Base-by-base conservation (phyloP, 495 filamentous ascomycete genomes). In the Daldinia decipiens region DNA sequence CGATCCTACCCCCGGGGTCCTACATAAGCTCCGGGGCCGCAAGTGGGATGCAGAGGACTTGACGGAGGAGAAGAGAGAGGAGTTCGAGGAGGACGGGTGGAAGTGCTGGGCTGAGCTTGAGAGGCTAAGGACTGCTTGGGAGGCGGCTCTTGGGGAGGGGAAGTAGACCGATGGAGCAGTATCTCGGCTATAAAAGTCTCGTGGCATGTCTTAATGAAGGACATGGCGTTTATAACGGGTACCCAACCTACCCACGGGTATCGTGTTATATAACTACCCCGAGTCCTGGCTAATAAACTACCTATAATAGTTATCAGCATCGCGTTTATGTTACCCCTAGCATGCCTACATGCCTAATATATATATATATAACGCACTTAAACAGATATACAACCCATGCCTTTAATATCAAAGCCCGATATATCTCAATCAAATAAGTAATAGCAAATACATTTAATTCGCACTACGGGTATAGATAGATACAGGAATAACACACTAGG, bases 101-200 rank as follows among this genome's bases (percentile, higher is more conserved):
- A 78, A 82, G 72, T 90, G 86, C 71, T 99, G 95, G 95, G 84
- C 73, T 76, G 81, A 91, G 81, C 94, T 99, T 88, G 95, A 99
- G 83, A 85, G 82, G 79, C 77, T 98, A 84, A 85, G 95, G 75
- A 75, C 79, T 59, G 82, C 87, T 73, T 99, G 95, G 95, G 93
- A 96, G 77, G 77, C 55, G 21, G 86, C 81, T 50, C 73, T 83
- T 6, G 76, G 70, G 1, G 61, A 67, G 36, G 60, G 58, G n/a
- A 15, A 51, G 45, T 51, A 51, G 21, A 51, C 15, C 1, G 45
- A 12, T 24, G 11, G 45, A 13, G 34, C 34, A 13, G 11, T 13
- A 36, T 13, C n/a, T n/a, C n/a, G 34, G 8, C 27, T 29, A 29
- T 29, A 34, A 36, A 12, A 4, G 11, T 36, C 0, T 5, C 13